These are phyloP conservation scores for Inga oerstediana DNA, from an alignment of 306 rosid genomes.

Conservation along the genomic window DNA sequence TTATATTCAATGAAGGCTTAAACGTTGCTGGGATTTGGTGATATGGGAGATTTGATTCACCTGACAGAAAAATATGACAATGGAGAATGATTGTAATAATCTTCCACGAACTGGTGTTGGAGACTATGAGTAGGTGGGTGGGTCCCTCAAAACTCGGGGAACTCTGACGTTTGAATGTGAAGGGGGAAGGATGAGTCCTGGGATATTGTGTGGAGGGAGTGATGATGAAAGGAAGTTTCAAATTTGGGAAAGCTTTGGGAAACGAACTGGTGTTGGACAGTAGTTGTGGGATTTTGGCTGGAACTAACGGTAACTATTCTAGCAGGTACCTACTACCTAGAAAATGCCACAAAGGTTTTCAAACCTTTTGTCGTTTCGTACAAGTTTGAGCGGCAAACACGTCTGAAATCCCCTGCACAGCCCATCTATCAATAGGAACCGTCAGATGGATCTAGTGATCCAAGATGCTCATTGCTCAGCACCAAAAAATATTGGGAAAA, in stretches of 20 bases:
- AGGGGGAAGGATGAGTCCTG: not conserved
- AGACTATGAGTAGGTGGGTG: not conserved
- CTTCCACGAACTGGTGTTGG: not conserved
- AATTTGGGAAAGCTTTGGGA: constrained; percentile 41
- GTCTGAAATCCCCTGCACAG: not conserved
- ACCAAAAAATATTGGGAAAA: not conserved
- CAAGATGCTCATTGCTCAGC: not conserved
- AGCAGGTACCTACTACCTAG: not conserved
- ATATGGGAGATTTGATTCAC: not conserved
- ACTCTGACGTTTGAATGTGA: not conserved
- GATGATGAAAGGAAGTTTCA: constrained; percentile 22
- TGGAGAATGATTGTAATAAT: not conserved
- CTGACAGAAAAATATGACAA: not conserved
- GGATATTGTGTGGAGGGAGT: not conserved
- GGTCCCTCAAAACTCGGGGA: not conserved
- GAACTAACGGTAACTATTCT: constrained; percentile 33
- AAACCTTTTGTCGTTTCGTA: constrained; percentile 14
- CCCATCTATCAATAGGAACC: not conserved
- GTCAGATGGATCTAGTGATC: not conserved
- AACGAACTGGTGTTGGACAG: constrained; percentile 1
- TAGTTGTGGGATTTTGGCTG: not conserved
- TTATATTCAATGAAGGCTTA: not conserved
- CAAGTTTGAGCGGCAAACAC: constrained; percentile 12
- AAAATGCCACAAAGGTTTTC: not conserved
- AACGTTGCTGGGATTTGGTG: not conserved